phyloP scores from a whole-genome alignment of 2,329 filamentous ascomycete species.

The Calonectria naviculata region DNA sequence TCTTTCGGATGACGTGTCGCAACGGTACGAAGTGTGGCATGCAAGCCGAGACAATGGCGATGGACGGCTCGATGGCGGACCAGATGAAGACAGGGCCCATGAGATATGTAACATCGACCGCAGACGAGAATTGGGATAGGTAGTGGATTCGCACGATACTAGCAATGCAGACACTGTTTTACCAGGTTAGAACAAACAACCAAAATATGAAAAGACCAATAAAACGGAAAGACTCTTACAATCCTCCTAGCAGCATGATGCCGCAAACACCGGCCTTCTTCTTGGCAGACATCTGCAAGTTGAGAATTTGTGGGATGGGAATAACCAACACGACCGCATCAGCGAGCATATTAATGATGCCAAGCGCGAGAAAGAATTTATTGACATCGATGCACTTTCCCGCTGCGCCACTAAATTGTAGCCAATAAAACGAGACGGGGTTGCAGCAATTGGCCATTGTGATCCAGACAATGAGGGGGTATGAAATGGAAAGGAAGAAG shows the following conservation, averaged over 20 bases:
- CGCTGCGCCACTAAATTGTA: conserved; percentile 1
- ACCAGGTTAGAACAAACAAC: neutral
- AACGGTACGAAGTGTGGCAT: conserved; percentile 22
- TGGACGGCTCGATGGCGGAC: conserved; percentile 23
- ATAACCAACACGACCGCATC: conserved; percentile 16
- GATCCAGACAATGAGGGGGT: conserved; percentile 20
- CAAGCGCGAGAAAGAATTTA: conserved; percentile 23
- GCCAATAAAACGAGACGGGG: conserved; percentile 15
- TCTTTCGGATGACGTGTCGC: conserved; percentile 7
- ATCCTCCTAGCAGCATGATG: conserved; percentile 19
- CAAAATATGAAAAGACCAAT: no score
- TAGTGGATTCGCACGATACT: conserved; percentile 21
- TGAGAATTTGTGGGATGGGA: conserved; percentile 17
- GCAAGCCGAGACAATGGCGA: conserved; percentile 22
- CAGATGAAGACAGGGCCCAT: conserved; percentile 26
- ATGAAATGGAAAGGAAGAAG: conserved; percentile 21
- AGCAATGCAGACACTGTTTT: conserved; percentile 18
- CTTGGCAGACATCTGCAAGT: conserved; percentile 13
- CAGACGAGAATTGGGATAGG: conserved; percentile 5
- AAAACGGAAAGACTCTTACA: neutral
- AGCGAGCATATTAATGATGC: conserved; percentile 19
- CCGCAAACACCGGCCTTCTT: conserved; percentile 16
- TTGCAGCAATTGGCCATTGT: conserved; percentile 21
- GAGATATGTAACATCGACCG: conserved; percentile 3
- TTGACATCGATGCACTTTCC: conserved; percentile 24